Conservation (phyloP, 2,329 filamentous ascomycete genomes). For the Paraphaeosphaeria minitans region DNA sequence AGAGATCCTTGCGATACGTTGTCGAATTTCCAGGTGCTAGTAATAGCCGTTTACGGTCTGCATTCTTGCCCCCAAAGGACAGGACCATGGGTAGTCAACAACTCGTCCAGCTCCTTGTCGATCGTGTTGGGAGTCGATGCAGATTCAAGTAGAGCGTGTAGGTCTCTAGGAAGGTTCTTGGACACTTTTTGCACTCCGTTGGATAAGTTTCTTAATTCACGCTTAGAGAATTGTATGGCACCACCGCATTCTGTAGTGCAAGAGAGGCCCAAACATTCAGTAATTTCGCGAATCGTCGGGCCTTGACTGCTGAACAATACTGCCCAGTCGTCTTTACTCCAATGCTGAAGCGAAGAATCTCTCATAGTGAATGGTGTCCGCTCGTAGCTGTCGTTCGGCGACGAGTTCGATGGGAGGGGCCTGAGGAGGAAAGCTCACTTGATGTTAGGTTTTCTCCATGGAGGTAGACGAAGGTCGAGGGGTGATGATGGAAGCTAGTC, state of each 20-base stretch:
- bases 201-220: neutral
- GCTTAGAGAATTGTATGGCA: neutral
- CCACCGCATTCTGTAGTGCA: neutral
- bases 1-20: neutral
- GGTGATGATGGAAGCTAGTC: too few species aligned
- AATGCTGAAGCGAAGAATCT: too few species aligned
- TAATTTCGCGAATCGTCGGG: too few species aligned
- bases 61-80: neutral
- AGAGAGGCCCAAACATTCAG: neutral
- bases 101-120: neutral
- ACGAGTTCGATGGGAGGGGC: too few species aligned
- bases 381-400: too few species aligned
- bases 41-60: neutral
- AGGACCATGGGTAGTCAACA: neutral
- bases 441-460: too few species aligned
- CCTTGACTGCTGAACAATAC: too few species aligned
- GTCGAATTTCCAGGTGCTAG: neutral
- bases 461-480: too few species aligned
- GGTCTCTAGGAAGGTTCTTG: neutral
- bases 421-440: too few species aligned
- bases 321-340: too few species aligned
- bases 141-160: neutral
- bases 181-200: too few species aligned
- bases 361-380: too few species aligned
- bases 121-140: neutral